Evolutionary conservation across 2,329 filamentous ascomycete species (phyloP).

Genomic region (Penicillium sclerotigenum): DNA sequence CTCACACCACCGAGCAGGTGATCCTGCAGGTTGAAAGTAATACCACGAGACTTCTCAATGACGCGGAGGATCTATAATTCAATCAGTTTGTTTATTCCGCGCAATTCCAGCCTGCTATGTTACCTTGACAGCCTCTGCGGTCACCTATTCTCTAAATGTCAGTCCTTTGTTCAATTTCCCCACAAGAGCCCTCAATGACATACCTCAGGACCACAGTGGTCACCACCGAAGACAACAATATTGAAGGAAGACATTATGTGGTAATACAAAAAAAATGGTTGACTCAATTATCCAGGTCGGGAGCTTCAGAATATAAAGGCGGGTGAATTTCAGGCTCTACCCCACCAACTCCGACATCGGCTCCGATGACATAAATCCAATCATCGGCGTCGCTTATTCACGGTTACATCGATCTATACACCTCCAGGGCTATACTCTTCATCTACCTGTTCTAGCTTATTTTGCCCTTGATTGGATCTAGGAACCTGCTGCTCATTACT

Average conservation of each 20-base stretch:
- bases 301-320: conserved; percentile 20
- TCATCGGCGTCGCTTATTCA: conserved; percentile 8
- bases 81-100: conserved; percentile 2
- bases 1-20: conserved; percentile 89
- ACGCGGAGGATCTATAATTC: conserved; percentile 66
- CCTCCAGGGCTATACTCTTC: neutral
- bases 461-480: neutral
- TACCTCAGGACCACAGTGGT: conserved; percentile 85
- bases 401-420: neutral
- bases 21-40: conserved; percentile 85
- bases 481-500: neutral
- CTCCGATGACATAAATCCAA: conserved; percentile 14
- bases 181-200: conserved; percentile 25
- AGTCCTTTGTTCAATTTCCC: conserved; percentile 1
- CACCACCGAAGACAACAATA: conserved; percentile 77
- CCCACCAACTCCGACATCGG: conserved; percentile 29
- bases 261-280: conserved; percentile 3
- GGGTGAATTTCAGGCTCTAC: conserved; percentile 20
- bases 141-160: conserved; percentile 55
- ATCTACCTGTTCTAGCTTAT: neutral
- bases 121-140: conserved; percentile 82
- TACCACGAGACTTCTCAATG: conserved; percentile 67
- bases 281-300: conserved; percentile 14
- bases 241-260: conserved; percentile 66
- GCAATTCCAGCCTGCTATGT: neutral